Evolutionary conservation across 768 basidiomycete species (phyloP).

Genomic region (Boletus patriciae): DNA sequence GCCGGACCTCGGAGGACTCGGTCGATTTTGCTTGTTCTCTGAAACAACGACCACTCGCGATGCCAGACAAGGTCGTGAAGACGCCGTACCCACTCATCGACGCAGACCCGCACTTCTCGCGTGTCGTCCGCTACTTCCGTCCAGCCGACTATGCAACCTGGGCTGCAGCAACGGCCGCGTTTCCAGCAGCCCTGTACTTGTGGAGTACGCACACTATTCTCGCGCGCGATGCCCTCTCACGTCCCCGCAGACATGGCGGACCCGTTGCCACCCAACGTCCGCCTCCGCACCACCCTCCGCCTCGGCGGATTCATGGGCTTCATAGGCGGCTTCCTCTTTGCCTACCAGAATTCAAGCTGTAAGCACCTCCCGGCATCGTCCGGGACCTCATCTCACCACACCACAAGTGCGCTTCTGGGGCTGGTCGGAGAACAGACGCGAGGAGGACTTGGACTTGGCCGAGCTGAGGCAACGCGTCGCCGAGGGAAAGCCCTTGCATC

Average conservation of each 20-base stretch:
- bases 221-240: background rate
- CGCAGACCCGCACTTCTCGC: conserved; percentile 82
- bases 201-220: conserved; percentile 61
- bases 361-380: conserved; percentile 31
- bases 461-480: conserved; percentile 75
- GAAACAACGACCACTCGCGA: conserved; percentile 14
- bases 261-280: conserved; percentile 37
- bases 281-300: conserved; percentile 41
- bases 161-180: conserved; percentile 77
- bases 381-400: conserved; percentile 14
- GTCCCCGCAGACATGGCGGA: conserved; percentile 45
- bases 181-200: conserved; percentile 76
- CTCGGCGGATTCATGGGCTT: conserved; percentile 81
- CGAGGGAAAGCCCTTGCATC: conserved; percentile 85
- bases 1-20: conserved; percentile 26
- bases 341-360: conserved; percentile 91
- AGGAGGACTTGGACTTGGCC: conserved; percentile 71
- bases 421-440: conserved; percentile 85
- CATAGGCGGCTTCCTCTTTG: conserved; percentile 86
- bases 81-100: conserved; percentile 91
- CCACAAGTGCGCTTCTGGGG: conserved; percentile 88
- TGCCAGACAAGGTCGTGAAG: conserved; percentile 49
- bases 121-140: conserved; percentile 89
- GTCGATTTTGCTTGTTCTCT: conserved; percentile 1
- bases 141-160: conserved; percentile 84